Evolutionary conservation across 306 rosid species (phyloP), one percentile per base, ranked within the genome.

Genomic region (Quercus gilva): DNA sequence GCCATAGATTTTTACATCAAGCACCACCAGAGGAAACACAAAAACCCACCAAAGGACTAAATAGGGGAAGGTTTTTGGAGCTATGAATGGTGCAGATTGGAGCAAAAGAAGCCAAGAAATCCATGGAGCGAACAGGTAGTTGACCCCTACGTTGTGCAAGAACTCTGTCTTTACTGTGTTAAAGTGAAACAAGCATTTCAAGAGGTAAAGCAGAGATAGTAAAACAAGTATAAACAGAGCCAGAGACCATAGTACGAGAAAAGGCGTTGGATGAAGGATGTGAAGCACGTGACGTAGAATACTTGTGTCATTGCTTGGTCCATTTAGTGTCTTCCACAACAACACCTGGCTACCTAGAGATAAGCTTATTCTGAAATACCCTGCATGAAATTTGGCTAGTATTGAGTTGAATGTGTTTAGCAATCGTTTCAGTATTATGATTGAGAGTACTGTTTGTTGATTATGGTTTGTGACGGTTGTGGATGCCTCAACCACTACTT

Each of bases 31-130:
- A 4, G 77, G 83, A 21, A 63, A 6, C 0, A 73, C 77, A 33
- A 79, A 79, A 60, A 61, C 17, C 67, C 73, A 79, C 55, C 78
- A 79, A 29, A 78, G 60, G 26, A 70, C 55, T 71, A n/a, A 19
- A 20, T 79, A 79, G 5, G 60, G 1, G 2, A n/a, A 6, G 5
- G 71, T 61, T 45, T 20, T 23, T 0, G 74, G 73, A 15, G 15
- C 25, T 21, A 79, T 21, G 53, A 73, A 73, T 5, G 83, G 83
- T 4, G 74, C 19, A 17, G 83, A 72, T 33, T 79, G 83, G 7
- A 72, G 83, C 74, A 79, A 63, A 13, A 79, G 77, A 33, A 79
- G 72, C 74, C 83, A 79, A 0, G 78, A 79, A 79, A 73, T 73
- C 73, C 73, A 79, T 1, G 83, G 78, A 51, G 55, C 74, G 23